Percentiles rank a stretch among this genome's conserved stretches.
phyloP scores from a whole-genome alignment of 225 moss, liverwort and hornwort species.

The Takakia lepidozioides region DNA sequence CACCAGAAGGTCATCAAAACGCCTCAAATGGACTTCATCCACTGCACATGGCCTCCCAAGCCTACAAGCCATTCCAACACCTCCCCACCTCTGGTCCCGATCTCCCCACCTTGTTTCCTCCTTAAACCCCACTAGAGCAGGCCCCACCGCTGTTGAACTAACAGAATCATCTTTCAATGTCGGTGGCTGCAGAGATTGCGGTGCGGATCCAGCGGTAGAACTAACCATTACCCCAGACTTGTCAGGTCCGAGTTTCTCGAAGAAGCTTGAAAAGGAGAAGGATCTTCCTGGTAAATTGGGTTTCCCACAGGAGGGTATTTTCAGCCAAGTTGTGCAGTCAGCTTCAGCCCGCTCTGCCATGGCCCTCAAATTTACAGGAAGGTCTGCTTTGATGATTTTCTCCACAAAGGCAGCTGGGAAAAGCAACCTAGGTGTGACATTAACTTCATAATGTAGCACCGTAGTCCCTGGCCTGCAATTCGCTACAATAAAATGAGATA shows the following conservation, averaged over 20 bases:
- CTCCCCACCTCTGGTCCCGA: conserved; percentile 41
- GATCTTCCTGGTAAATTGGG: conserved; percentile 2
- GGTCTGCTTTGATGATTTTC: conserved; percentile 72
- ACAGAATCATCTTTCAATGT: background rate
- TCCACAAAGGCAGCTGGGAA: conserved; percentile 93
- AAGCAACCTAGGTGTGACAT: conserved; percentile 76
- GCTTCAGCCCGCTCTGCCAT: conserved; percentile 80
- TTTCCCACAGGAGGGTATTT: conserved; percentile 11
- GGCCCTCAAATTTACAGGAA: conserved; percentile 75
- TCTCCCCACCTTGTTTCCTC: conserved; percentile 34
- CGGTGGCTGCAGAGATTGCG: background rate
- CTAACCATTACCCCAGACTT: background rate
- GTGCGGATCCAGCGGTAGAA: background rate
- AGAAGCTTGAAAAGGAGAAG: background rate
- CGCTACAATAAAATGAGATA: background rate
- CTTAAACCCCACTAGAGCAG: conserved; percentile 21
- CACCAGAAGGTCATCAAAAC: conserved; percentile 84
- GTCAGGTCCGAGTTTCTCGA: background rate
- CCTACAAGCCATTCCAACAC: conserved; percentile 33
- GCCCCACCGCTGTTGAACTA: conserved; percentile 12
- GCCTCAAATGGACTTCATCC: conserved; percentile 94
- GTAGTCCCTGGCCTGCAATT: conserved; percentile 54
- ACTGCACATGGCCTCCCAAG: conserved; percentile 68
- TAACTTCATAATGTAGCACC: conserved; percentile 76
- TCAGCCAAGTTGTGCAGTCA: conserved; percentile 15